Base-by-base conservation (phyloP, 2,329 filamentous ascomycete genomes). In the Westerdykella ornata region DNA sequence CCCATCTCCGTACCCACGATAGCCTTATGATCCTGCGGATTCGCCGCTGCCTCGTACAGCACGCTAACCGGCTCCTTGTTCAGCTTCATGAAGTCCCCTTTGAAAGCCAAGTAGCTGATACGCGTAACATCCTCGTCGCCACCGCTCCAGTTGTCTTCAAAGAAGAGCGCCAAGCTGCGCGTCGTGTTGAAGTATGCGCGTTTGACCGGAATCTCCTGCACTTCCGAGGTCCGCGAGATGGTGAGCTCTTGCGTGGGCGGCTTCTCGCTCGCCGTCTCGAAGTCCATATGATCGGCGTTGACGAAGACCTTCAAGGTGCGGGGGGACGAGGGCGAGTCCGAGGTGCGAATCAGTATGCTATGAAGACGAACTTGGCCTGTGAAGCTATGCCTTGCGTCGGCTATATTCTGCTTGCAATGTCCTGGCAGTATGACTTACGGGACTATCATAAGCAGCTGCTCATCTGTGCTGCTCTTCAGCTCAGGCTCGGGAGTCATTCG, bases 291-390 rank as follows among this genome's bases (percentile, higher is more conserved):
- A n/a, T 44, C 37, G 66, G 89, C 82, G 74, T 98, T 98, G 69
- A 85, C 75, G 72, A 88, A 94, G 35, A 98, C 72, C 60, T 89
- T 88, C 35, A 97, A 73, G 2, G 87, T 96, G 47, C 78, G 78
- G 2, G 92, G 92, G 3, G 88, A 87, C 17, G 76, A 79, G 40
- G 72, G 63, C 6, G 81, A 79, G 32, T 79, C 73, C 1, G 85
- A 87, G 2, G 87, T 86, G 61, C 90, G 88, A 44, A 98, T 69
- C 17, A 96, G 76, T 60, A 98, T 81, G 18, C 85, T 82, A 69
- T 97, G 89, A 1, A 98, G 81, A 60, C 94, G 94, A 45, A 96
- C 81, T 67, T 96, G 89, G 36, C 86, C 89, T 1, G 88, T 89
- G 70, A 98, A 98, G 2, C 88, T 94, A 38, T 17, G 32, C 19